These are phyloP conservation scores for Amniculicola lignicola DNA, from an alignment of 495 filamentous ascomycete species.

Conservation along the genomic window DNA sequence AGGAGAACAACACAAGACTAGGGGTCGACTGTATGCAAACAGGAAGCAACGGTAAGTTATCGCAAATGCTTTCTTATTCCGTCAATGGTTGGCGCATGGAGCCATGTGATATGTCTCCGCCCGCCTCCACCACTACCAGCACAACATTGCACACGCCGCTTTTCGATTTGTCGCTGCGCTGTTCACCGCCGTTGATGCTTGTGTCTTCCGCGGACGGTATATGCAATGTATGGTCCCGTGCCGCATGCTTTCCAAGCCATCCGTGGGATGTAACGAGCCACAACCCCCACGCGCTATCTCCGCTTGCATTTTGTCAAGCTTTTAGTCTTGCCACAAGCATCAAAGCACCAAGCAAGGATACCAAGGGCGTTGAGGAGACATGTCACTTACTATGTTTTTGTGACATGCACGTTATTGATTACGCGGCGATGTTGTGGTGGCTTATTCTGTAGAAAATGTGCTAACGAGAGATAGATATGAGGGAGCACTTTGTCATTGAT, in stretches of 20 bases:
- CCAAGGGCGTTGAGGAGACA: background rate
- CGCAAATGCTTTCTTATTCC: slow-evolving; percentile 10
- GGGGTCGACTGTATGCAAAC: slow-evolving; percentile 97
- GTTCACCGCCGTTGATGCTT: slow-evolving; percentile 15
- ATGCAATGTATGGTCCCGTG: slow-evolving; percentile 17
- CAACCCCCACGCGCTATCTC: slow-evolving; percentile 31
- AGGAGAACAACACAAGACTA: slow-evolving; percentile 76
- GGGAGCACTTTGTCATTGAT: slow-evolving; percentile 94
- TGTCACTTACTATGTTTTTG: background rate
- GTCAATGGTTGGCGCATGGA: background rate
- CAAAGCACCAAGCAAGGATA: background rate
- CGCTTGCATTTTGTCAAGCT: slow-evolving; percentile 25
- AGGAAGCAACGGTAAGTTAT: slow-evolving; percentile 73
- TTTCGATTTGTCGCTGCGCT: slow-evolving; percentile 11
- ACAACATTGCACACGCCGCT: slow-evolving; percentile 8
- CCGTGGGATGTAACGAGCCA: background rate
- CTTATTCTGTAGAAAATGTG: background rate
- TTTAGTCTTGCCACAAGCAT: slow-evolving; percentile 17
- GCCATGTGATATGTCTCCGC: background rate
- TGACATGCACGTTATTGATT: background rate
- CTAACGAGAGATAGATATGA: slow-evolving; percentile 65
- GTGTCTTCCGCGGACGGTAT: background rate
- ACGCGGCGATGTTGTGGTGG: background rate
- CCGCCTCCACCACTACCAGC: background rate
- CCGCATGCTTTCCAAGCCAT: slow-evolving; percentile 14